Conservation (phyloP, 2,329 filamentous ascomycete species). For the Cytospora schulzeri region DNA sequence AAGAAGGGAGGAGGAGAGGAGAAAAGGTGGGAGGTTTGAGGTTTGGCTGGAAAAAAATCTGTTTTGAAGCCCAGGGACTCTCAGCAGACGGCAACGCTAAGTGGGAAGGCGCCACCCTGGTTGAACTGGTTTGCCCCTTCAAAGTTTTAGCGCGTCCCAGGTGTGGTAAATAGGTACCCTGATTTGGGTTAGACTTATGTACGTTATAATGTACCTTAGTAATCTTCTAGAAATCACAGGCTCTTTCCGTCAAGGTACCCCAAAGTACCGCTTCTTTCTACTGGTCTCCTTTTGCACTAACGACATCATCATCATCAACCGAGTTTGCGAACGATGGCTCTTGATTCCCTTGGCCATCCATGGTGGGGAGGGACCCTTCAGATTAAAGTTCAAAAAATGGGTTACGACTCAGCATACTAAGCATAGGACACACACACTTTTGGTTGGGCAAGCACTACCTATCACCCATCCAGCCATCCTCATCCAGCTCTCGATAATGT, state of each 20-base stretch:
- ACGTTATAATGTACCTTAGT: conserved; percentile 11
- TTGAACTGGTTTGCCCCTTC: conserved; percentile 3
- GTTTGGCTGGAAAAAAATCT: conserved; percentile 33
- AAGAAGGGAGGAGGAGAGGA: conserved; percentile 29
- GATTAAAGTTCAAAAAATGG: not conserved
- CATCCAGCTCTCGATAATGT: too few relatives aligned
- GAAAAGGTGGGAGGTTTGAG: conserved; percentile 22
- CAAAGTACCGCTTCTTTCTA: not conserved
- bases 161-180: not conserved
- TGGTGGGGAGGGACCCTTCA: not conserved
- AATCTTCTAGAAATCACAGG: conserved; percentile 8
- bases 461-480: too few relatives aligned
- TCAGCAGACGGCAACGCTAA: conserved; percentile 3
- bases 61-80: conserved; percentile 31
- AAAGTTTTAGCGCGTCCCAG: not conserved
- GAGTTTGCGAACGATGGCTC: not conserved
- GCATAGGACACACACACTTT: not conserved
- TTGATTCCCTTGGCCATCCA: not conserved
- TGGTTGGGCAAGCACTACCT: not conserved
- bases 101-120: not conserved
- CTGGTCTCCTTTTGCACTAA: not conserved
- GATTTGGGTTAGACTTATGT: not conserved
- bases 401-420: not conserved
- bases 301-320: conserved; percentile 3
- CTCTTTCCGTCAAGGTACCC: conserved; percentile 15